Evolutionary conservation across 2,329 filamentous ascomycete genomes (phyloP).

Genomic region (Trichoderma endophyticum): DNA sequence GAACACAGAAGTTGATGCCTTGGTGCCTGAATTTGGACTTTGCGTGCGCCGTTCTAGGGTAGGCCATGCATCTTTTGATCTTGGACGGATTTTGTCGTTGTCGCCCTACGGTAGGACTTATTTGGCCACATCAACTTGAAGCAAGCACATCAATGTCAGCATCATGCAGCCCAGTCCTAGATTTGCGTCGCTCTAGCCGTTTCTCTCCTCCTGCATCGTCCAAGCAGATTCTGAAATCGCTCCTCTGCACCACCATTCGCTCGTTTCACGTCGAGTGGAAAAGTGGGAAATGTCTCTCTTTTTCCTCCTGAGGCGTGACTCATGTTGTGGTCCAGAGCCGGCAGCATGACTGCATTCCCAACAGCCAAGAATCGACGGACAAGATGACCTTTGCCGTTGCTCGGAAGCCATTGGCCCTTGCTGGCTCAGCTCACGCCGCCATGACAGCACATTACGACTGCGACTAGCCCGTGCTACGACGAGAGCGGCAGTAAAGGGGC

Average conservation of each 20-base stretch:
- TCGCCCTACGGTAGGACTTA: neutral
- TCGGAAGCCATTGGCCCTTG: neutral
- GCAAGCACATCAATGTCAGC: neutral
- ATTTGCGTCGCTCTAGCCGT: neutral
- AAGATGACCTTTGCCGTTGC: neutral
- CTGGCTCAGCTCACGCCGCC: slow-evolving; percentile 11
- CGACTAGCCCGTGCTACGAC: neutral
- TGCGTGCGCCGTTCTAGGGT: neutral
- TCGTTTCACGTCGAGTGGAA: neutral
- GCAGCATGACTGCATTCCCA: neutral
- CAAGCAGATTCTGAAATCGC: neutral
- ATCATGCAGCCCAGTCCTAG: slow-evolving; percentile 2
- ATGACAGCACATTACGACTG: neutral
- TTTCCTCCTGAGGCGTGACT: slow-evolving; percentile 1
- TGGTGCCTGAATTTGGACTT: neutral
- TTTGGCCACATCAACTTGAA: neutral
- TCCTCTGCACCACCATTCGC: neutral
- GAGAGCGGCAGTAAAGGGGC: slow-evolving; percentile 7
- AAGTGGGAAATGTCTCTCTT: neutral
- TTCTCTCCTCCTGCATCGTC: neutral
- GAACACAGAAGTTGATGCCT: slow-evolving; percentile 5
- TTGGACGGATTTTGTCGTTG: neutral
- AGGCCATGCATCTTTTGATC: neutral
- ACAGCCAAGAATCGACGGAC: neutral
- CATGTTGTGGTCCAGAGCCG: neutral